phyloP scores from a whole-genome alignment of 2,329 filamentous ascomycete species.

The Ceratocystis colombiana region DNA sequence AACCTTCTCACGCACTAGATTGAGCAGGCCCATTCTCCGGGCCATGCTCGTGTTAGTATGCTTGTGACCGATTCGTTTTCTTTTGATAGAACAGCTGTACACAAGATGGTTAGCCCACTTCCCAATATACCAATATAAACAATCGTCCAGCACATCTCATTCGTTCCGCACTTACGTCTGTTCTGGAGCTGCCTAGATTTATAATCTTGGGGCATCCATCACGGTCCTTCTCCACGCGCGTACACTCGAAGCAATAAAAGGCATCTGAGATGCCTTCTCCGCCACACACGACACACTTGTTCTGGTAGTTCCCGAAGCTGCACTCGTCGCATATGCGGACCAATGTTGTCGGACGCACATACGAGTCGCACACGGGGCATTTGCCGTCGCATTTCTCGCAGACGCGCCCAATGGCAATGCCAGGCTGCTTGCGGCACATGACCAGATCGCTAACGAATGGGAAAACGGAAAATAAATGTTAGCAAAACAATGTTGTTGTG shows the following conservation, averaged over 20 bases:
- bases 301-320: conserved; percentile 99
- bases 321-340: conserved; percentile 99
- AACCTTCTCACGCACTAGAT: background rate
- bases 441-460: conserved; percentile 64
- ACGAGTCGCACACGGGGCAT: conserved; percentile 97
- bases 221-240: conserved; percentile 87
- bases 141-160: conserved; percentile 33
- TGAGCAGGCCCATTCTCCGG: conserved; percentile 33
- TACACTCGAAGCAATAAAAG: conserved; percentile 99
- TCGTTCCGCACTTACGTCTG: conserved; percentile 55
- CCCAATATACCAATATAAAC: conserved; percentile 29
- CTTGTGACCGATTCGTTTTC: conserved; percentile 50
- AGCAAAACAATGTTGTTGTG: background rate
- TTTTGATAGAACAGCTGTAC: conserved; percentile 53
- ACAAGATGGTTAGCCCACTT: conserved; percentile 29
- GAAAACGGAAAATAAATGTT: conserved; percentile 13
- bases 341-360: conserved; percentile 93
- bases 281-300: conserved; percentile 98
- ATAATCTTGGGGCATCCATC: conserved; percentile 99
- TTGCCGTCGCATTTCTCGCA: conserved; percentile 99
- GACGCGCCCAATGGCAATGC: conserved; percentile 94
- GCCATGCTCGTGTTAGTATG: conserved; percentile 44
- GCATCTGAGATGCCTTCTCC: conserved; percentile 97
- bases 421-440: conserved; percentile 98
- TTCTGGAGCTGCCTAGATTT: conserved; percentile 88